Base-by-base conservation (phyloP, 176 grass and related monocot genomes). In the maize (Zea mays) region DNA sequence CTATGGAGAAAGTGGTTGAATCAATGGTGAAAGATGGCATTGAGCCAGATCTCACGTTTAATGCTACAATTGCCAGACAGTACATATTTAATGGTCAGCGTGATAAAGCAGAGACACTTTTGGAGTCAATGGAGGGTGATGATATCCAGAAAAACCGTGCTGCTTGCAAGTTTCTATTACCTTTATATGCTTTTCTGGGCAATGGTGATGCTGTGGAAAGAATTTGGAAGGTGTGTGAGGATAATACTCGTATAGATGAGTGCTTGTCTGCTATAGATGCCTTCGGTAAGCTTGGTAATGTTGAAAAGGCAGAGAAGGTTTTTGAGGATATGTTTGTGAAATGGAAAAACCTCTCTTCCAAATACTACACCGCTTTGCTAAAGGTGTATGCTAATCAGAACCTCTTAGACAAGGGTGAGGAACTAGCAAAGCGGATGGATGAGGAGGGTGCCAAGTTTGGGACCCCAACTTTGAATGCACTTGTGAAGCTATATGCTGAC, bases 1-100 rank as follows among this genome's bases (percentile, higher is more conserved):
- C 69, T 45, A 91, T 95, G 92, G 89, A 95, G 63, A 75, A 85
- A 46, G 82, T 95, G 10, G 8, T 95, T 14, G 65, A 91, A 48
- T 51, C 69, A 42, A 95, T 95, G 92, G 60, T 83, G 59, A 54
- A 6, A 62, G 84, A 89, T 33, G 86, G 89, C 19, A 12, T 91
- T 46, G 81, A 89, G 72, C 84, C 73, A 55, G 92, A 95, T 87
- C 7, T 83, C 40, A 4, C 64, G 54, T 60, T 80, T 68, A 76
- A 79, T 79, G 67, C 83, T 34, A 88, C 76, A 78, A 60, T 95
- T 76, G 89, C 81, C 63, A 91, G 49, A 41, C 81, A 91, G 37
- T 95, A 95, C 76, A 85, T 89, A 67, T 84, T 67, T 67, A 46
- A 37, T 76, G 92, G 92, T 64, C 62, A 73, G 16, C 79, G 52